Evolutionary conservation across 805 yeast genomes (phyloP), one percentile per base, ranked within the genome.

Genomic region (Metschnikowia hibisci): DNA sequence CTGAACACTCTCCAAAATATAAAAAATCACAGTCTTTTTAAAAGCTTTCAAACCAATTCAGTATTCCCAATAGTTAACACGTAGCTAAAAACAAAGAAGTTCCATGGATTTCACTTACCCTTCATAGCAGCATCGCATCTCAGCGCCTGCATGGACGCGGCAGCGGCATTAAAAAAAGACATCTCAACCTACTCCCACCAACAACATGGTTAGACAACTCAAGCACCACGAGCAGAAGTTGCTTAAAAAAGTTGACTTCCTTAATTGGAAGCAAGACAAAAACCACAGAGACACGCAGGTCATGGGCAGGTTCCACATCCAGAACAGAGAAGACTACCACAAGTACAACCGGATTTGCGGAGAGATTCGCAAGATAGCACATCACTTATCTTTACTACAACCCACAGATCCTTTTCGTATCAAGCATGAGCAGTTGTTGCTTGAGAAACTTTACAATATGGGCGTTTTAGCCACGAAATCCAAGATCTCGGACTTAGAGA

Each of bases 231-330:
- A 93, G 77, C 84, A 87, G 74, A 90, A 89, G 67, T 80, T 93
- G 57, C 78, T 93, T 57, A 89, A 86, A 72, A 93, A 93, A 66
- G 98, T 93, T 41, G 97, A 93, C 61, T 88, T 93, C 69, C 85
- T 88, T 40, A 95, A 93, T 64, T 93, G 98, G 97, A 93, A 93
- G 64, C 95, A 88, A 57, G 99, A 93, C 62, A 82, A 84, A 43
- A 88, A 91, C 25, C 99, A 93, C 64, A 74, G 99, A 54, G 99
- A 91, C 55, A 82, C 95, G n/a, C 91, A 87, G 64, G 96, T 93
- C 27, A 93, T 93, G 96, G 77, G 95, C 55, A 84, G 87, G 42
- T 93, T 90, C 64, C 96, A 91, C 62, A 77, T 93, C 35, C 96
- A 89, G 61, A 86, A 90, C 62, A 79, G 99, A 62, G 96, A 89